These are phyloP conservation scores for Trypanosomatidae sp. DNA, from an alignment of 208 protist genomes.

Conservation along the genomic window DNA sequence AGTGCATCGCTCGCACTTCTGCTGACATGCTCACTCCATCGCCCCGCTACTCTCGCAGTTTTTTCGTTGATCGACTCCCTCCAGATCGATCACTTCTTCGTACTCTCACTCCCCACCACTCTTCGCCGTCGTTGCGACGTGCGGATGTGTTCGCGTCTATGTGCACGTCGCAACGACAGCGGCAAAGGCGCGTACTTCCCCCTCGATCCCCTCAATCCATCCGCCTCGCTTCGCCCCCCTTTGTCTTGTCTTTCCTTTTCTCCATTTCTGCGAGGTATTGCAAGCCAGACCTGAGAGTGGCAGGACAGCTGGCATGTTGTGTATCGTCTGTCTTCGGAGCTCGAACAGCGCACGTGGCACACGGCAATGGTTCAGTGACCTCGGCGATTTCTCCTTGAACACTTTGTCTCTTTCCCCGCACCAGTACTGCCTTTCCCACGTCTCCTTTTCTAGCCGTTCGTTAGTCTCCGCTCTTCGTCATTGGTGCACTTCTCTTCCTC, in stretches of 20 bases:
- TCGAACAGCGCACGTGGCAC: neutral
- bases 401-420: neutral
- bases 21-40: neutral
- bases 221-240: neutral
- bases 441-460: neutral
- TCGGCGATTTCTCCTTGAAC: neutral
- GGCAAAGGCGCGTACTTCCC: neutral
- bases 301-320: neutral
- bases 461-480: neutral
- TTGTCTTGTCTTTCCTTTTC: neutral
- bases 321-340: neutral
- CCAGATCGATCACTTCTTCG: neutral
- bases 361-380: neutral
- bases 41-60: neutral
- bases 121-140: neutral
- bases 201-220: neutral
- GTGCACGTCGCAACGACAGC: neutral
- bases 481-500: neutral
- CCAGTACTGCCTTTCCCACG: neutral
- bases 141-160: neutral
- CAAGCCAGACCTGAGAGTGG: neutral
- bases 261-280: neutral
- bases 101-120: neutral
- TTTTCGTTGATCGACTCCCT: neutral
- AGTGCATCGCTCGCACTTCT: neutral